Evolutionary conservation across 495 filamentous ascomycete species (phyloP), one percentile per base, ranked within the genome.

Genomic region (Aspergillus mulundensis): DNA sequence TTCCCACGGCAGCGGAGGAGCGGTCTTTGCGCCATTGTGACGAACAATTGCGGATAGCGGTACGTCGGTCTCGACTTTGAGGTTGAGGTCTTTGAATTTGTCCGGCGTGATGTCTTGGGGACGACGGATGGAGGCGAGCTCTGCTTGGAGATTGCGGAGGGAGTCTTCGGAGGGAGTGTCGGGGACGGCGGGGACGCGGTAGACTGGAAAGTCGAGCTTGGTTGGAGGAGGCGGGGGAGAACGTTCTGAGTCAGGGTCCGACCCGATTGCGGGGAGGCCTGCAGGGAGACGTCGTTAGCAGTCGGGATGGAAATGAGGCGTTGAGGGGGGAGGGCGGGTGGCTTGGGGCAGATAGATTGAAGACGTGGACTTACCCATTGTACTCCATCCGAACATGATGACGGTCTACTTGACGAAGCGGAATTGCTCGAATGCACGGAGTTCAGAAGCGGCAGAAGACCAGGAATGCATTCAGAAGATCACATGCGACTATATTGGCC

Each of bases 81-180:
- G 59, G 58, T 86, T 86, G 28, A 87, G 70, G 16, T 75, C 68
- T 16, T 74, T 63, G 53, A 86, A 68, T 40, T 80, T 75, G 21
- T 81, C 67, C 23, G 67, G 42, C 18, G 66, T 70, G 64, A 84
- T 72, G 62, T 82, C 82, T 41, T 76, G 74, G 12, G 78, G 78
- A 32, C 75, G 80, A 59, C 75, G 71, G 52, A 85, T 75, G n/a
- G 62, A 70, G 36, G 70, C 64, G 52, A 84, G 76, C 5, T 76
- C 66, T 20, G 58, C 48, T 41, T 70, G 60, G 5, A 85, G 64
- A 23, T 72, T 66, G 39, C 60, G 56, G 20, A 74, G 61, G 36
- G 64, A 59, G n/a, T 64, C 59, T 51, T 71, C 64, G 16, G 56
- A 39, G n/a, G 68, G 59, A 30, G 64, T 32, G 8, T 59, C 47